Conservation (phyloP, 345 rosid genomes). For the Pelargonium nanum region DNA sequence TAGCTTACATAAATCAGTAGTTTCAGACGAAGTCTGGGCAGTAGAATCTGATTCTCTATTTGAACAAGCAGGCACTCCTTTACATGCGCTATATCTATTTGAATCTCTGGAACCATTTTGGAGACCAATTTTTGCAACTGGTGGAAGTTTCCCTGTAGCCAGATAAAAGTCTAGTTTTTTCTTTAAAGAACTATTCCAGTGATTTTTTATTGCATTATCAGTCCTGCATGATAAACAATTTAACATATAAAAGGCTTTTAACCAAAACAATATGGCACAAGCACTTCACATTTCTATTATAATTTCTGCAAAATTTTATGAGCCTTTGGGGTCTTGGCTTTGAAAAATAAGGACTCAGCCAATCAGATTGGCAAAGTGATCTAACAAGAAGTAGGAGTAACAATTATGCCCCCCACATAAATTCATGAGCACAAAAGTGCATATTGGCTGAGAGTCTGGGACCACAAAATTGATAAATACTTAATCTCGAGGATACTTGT, state of each 20-base stretch:
- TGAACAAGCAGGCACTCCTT: slow-evolving; percentile 20
- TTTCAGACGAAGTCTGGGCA: slow-evolving; percentile 38
- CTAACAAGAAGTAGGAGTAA: background rate
- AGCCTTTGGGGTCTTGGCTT: background rate
- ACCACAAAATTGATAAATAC: too few species aligned
- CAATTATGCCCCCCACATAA: too few species aligned
- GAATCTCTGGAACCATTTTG: slow-evolving; percentile 34
- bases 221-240: slow-evolving; percentile 46
- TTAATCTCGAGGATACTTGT: too few species aligned
- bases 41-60: slow-evolving; percentile 41
- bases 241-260: background rate
- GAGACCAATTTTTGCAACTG: slow-evolving; percentile 32
- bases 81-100: slow-evolving; percentile 15
- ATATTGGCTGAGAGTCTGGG: too few species aligned
- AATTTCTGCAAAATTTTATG: too few species aligned
- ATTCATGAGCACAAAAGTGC: too few species aligned
- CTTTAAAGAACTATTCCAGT: slow-evolving; percentile 98
- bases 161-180: slow-evolving; percentile 70
- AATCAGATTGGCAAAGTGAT: background rate
- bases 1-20: slow-evolving; percentile 30
- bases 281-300: background rate
- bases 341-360: background rate
- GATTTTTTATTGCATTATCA: slow-evolving; percentile 89
- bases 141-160: slow-evolving; percentile 66
- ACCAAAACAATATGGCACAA: background rate